phyloP scores from a whole-genome alignment of 148 eudicot genomes.

The Talinum fruticosum region DNA sequence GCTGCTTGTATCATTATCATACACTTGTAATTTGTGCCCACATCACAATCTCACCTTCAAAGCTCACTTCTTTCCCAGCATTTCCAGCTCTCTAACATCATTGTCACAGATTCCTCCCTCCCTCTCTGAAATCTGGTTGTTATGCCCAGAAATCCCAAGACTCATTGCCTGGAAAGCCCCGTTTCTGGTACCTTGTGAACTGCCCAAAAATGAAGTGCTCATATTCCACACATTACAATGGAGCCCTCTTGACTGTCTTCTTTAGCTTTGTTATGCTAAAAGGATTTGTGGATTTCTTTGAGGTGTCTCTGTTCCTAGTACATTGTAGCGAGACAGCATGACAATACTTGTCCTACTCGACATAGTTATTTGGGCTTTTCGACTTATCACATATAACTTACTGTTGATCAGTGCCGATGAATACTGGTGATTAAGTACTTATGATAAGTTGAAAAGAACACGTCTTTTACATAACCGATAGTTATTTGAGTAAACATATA shows the following conservation, averaged over 20 bases:
- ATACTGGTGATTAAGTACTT: too few relatives aligned
- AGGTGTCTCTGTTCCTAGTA: not conserved
- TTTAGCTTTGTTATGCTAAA: not conserved
- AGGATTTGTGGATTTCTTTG: not conserved
- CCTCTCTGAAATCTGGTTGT: not conserved
- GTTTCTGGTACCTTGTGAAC: not conserved
- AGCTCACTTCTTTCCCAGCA: conserved; percentile 7
- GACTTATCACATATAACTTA: too few relatives aligned
- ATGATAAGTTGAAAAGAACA: too few relatives aligned
- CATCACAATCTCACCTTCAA: not conserved
- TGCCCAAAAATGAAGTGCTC: not conserved
- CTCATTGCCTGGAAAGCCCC: not conserved
- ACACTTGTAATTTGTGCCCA: not conserved
- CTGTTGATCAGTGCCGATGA: too few relatives aligned
- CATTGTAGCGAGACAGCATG: not conserved
- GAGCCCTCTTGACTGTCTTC: not conserved
- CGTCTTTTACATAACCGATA: too few relatives aligned
- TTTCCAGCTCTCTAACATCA: conserved; percentile 19
- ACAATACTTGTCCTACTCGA: not conserved
- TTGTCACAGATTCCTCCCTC: not conserved
- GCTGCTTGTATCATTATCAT: conserved; percentile 23
- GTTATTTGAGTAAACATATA: too few relatives aligned
- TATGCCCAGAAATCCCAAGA: not conserved
- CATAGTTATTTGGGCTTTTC: too few relatives aligned
- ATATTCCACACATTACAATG: not conserved